Evolutionary conservation across 306 rosid genomes (phyloP).

Genomic region (Alnus glutinosa): DNA sequence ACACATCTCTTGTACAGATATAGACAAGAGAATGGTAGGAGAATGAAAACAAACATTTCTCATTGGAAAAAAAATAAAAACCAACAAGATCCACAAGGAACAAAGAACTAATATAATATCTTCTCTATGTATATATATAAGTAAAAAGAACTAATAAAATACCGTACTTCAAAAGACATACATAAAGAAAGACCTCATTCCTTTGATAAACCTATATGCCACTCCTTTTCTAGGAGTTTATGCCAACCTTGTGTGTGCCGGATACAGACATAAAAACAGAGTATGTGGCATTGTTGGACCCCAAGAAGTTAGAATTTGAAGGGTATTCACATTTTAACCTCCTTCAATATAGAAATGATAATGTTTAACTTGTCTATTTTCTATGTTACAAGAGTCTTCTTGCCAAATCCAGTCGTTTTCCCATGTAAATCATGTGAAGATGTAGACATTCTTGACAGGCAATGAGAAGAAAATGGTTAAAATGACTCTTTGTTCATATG

Average conservation of each 20-base stretch:
- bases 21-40: too few relatives aligned
- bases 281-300: not conserved
- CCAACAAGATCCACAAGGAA: conserved; percentile 1
- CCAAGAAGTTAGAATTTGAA: not conserved
- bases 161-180: not conserved
- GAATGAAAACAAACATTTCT: too few relatives aligned
- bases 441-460: not conserved
- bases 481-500: not conserved
- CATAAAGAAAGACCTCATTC: not conserved
- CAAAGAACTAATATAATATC: not conserved
- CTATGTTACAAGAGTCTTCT: not conserved
- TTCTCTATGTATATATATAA: too few relatives aligned
- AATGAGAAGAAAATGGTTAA: not conserved
- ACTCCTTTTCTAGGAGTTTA: not conserved
- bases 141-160: too few relatives aligned
- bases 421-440: not conserved
- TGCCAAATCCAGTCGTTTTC: not conserved
- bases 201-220: not conserved
- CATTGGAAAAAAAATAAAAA: conserved; percentile 17
- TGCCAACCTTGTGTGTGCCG: not conserved
- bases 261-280: not conserved
- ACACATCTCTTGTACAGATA: too few relatives aligned
- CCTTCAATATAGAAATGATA: not conserved
- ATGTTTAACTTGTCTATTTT: not conserved
- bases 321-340: not conserved